Evolutionary conservation across 345 rosid species (phyloP), one percentile per base, ranked within the genome.

Genomic region (Fremontodendron californicum): DNA sequence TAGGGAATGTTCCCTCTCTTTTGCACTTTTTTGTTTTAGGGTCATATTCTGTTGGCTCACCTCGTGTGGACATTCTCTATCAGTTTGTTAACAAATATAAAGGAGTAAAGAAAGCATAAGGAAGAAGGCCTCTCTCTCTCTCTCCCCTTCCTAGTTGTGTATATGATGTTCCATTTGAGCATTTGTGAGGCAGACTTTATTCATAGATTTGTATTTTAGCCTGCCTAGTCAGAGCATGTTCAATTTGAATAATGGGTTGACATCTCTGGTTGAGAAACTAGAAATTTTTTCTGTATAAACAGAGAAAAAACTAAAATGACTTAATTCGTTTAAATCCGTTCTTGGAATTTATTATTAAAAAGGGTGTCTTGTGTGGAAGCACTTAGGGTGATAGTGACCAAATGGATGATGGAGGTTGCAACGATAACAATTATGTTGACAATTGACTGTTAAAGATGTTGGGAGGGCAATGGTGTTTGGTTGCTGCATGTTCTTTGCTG

Each of bases 401-500:
- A 27, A 60, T 1, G 37, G 37, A 60, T 27, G 64, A 27, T 52
- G 58, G 58, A 58, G 57, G 21, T 51, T 48, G 18, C 18, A 48
- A 48, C 1, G 15, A 49, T 49, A 49, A n/a, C 58, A 5, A 19
- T 16, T n/a, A 21, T 23, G 11, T 21, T 25, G 62, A 10, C 33
- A 27, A 27, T 60, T 60, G 37, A 60, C 19, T 27, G 37, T 60
- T 60, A 12, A 11, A 27, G 64, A 60, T 60, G 19, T 60, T 60
- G 64, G 64, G 19, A 60, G 64, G 64, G 37, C 19, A 60, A 13
- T 12, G 18, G 37, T 27, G 37, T 60, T 60, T 12, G 37, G 21
- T 43, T 68, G n/a, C 73, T 68, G 51, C 42, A 31, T 68, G 11
- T 68, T 68, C n/a, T 68, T 43, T 27, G 31, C 73, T 43, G 13